Percentiles rank a stretch among this genome's conserved stretches.
Evolutionary conservation across 2,329 filamentous ascomycete species (phyloP).

Genomic region (Microdochium paspali): DNA sequence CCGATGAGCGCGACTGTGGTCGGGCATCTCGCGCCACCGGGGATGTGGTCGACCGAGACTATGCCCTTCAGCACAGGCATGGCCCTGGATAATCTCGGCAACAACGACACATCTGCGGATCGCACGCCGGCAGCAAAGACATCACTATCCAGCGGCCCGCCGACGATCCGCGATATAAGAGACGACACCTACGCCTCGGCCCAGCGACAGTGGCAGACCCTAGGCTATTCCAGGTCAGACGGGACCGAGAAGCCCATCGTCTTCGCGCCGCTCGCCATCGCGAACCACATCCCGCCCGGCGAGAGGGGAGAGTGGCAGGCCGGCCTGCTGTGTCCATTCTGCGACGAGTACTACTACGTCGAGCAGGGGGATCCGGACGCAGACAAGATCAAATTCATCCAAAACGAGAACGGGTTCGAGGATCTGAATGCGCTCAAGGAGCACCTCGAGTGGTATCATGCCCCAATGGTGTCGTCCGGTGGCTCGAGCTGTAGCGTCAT

Average conservation of each 20-base stretch:
- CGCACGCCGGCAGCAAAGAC: not conserved
- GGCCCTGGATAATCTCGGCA: not conserved
- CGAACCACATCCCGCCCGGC: conserved; percentile 42
- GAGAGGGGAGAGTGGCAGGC: conserved; percentile 40
- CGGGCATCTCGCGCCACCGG: not conserved
- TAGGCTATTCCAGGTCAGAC: conserved; percentile 27
- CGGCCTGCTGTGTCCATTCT: conserved; percentile 43
- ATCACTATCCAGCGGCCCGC: conserved; percentile 7
- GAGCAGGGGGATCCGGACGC: conserved; percentile 41
- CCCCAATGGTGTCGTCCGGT: conserved; percentile 24
- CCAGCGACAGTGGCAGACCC: conserved; percentile 42
- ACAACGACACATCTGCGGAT: not conserved
- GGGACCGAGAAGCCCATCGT: conserved; percentile 40
- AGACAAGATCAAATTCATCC: conserved; percentile 34
- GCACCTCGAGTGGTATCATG: conserved; percentile 49
- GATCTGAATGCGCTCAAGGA: conserved; percentile 38
- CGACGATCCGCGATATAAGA: conserved; percentile 9
- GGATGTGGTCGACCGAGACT: not conserved
- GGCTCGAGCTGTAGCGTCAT: conserved; percentile 34
- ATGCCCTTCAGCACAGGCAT: not conserved
- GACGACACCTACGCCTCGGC: conserved; percentile 4
- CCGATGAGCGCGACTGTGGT: not conserved
- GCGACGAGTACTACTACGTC: conserved; percentile 41
- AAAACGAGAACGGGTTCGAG: conserved; percentile 37
- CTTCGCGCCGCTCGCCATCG: conserved; percentile 47